A percentile compares a stretch with the other conserved stretches of the same genome.
phyloP scores from a whole-genome alignment of 2,329 filamentous ascomycete genomes.

The Grosmannia serpens region DNA sequence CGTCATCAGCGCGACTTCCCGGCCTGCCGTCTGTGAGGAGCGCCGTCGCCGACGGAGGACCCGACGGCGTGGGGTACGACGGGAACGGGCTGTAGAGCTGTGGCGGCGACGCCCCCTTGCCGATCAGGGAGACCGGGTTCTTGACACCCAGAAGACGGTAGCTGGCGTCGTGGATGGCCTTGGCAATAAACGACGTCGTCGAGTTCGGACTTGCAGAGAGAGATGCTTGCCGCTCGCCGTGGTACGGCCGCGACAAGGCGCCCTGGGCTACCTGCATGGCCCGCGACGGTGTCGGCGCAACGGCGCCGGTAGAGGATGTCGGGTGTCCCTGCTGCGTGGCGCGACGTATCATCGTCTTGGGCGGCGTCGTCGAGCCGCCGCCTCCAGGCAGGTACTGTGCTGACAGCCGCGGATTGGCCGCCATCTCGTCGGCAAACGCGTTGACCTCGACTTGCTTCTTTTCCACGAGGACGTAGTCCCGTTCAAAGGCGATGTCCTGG shows the following conservation, averaged over 20 bases:
- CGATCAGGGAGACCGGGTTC: conserved; percentile 48
- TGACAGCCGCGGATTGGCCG: conserved; percentile 62
- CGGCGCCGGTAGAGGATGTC: conserved; percentile 56
- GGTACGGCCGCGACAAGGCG: conserved; percentile 46
- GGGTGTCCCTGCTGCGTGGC: conserved; percentile 68
- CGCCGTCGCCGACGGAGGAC: not conserved
- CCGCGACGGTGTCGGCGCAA: conserved; percentile 54
- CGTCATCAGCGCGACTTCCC: not conserved
- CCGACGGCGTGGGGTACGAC: conserved; percentile 57
- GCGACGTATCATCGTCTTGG: conserved; percentile 58
- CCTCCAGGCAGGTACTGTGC: conserved; percentile 24
- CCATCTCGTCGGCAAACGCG: conserved; percentile 89
- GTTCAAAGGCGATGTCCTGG: conserved; percentile 80
- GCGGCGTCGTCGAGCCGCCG: conserved; percentile 28
- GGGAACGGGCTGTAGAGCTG: conserved; percentile 73
- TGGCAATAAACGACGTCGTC: conserved; percentile 83
- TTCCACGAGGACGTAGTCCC: conserved; percentile 93
- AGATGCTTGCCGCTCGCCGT: conserved; percentile 61
- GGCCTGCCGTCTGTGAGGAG: conserved; percentile 12
- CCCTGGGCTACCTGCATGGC: conserved; percentile 65
- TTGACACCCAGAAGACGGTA: conserved; percentile 60
- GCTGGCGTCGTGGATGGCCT: conserved; percentile 90
- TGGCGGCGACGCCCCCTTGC: conserved; percentile 60
- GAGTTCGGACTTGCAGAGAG: conserved; percentile 60
- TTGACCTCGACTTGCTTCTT: conserved; percentile 94